These are phyloP conservation scores for Xylogone sp. DNA, from an alignment of 2,329 filamentous ascomycete species.

Conservation along the genomic window DNA sequence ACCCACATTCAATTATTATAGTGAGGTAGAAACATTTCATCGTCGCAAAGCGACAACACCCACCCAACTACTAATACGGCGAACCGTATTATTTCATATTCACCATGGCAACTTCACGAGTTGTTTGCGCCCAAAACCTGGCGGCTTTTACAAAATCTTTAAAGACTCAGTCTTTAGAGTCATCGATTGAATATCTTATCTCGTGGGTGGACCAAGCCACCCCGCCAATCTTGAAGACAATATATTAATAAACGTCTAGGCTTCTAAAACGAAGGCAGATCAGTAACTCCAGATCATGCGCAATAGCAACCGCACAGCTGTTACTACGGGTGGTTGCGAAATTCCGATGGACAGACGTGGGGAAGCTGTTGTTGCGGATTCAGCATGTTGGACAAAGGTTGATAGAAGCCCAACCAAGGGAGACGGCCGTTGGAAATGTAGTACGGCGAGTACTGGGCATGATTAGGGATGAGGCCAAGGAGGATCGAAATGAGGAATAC, in stretches of 20 bases:
- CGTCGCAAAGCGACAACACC: background rate
- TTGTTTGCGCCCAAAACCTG: conserved; percentile 66
- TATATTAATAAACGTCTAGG: conserved; percentile 31
- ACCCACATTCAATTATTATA: background rate
- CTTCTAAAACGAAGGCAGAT: conserved; percentile 91
- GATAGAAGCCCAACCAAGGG: conserved; percentile 78
- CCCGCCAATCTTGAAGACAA: background rate
- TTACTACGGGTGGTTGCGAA: conserved; percentile 82
- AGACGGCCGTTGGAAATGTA: conserved; percentile 92
- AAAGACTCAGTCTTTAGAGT: conserved; percentile 71
- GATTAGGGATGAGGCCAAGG: conserved; percentile 86
- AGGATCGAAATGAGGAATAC: conserved; percentile 62
- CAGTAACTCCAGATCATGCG: conserved; percentile 80
- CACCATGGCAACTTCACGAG: conserved; percentile 46
- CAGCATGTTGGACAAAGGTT: conserved; percentile 74
- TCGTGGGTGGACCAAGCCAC: conserved; percentile 52
- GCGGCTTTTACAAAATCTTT: conserved; percentile 76
- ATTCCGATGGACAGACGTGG: conserved; percentile 73
- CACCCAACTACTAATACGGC: no score
- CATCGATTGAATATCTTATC: conserved; percentile 78
- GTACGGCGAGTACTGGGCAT: conserved; percentile 85
- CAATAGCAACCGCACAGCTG: conserved; percentile 85
- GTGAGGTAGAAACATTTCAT: background rate
- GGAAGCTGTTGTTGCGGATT: conserved; percentile 75
- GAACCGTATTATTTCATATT: background rate